Evolutionary conservation across 306 rosid genomes (phyloP), one percentile per base, ranked within the genome.

Genomic region (Luffa acutangula): DNA sequence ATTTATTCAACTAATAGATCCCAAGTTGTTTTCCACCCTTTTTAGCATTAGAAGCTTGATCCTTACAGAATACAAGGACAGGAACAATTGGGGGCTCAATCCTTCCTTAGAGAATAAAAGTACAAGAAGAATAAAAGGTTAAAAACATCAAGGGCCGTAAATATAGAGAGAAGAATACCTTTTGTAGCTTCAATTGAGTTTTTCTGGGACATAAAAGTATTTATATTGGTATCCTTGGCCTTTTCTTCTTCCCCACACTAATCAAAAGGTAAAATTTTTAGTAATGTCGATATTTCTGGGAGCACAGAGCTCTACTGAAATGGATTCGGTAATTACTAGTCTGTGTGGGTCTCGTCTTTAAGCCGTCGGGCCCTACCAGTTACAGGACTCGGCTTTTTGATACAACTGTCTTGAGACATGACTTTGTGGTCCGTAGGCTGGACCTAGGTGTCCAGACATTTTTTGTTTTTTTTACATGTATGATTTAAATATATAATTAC

Each of bases 351-450:
- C 46, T 74, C 15, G 20, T 74, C 78, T 74, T 52, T 36, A 8
- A 53, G 34, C 60, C 9, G 48, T 53, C 14, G 17, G 75, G 43
- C 36, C 78, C 49, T 75, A 52, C 78, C 64, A 52, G 49, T 37
- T 34, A 75, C 78, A 54, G 78, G 43, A 51, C 49, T 54, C 39
- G 17, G 34, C 78, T 53, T 52, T 75, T 75, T 75, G 25, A 17
- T 73, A 73, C 77, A 48, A 73, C 63, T 33, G 34, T 75, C 46
- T 75, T 52, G 31, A 51, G 62, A 51, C 34, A 75, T 53, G 64
- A 75, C 78, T 75, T 53, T 75, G 64, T 75, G 78, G 63, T 53
- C 63, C 64, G 21, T 53, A 18, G 48, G 63, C 46, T 18, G 13
- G 48, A 49, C 48, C 64, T 17, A 52, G 64, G 58, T 34, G 49